These are phyloP conservation scores for Phaffia rhodozyma DNA, from an alignment of 1,284 basidiomycete genomes.

Conservation along the genomic window DNA sequence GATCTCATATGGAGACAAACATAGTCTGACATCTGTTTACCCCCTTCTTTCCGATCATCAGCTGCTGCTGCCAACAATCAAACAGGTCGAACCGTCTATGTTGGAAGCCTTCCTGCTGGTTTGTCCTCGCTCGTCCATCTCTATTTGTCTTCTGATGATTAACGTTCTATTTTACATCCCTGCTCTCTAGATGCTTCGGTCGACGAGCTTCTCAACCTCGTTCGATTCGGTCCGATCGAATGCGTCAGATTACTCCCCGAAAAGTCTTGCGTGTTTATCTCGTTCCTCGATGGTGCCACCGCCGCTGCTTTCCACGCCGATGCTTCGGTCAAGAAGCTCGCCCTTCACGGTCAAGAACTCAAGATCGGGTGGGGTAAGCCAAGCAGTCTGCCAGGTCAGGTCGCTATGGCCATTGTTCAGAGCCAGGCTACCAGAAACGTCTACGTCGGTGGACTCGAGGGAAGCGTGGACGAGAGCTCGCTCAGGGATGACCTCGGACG, in stretches of 20 bases:
- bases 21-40: neutral
- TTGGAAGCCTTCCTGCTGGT: slow-evolving; percentile 73
- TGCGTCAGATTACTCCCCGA: slow-evolving; percentile 91
- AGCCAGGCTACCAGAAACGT: slow-evolving; percentile 86
- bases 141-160: neutral
- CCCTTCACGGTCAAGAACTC: slow-evolving; percentile 81
- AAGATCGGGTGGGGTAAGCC: slow-evolving; percentile 95
- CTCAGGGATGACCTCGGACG: slow-evolving; percentile 68
- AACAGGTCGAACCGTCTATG: slow-evolving; percentile 84
- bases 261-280: slow-evolving; percentile 95
- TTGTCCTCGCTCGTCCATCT: slow-evolving; percentile 10
- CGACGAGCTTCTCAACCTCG: slow-evolving; percentile 92
- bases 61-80: slow-evolving; percentile 51
- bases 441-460: slow-evolving; percentile 81
- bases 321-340: slow-evolving; percentile 80
- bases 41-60: slow-evolving; percentile 37
- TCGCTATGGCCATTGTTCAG: slow-evolving; percentile 73
- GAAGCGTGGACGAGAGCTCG: slow-evolving; percentile 74
- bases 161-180: neutral
- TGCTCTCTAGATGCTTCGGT: slow-evolving; percentile 73
- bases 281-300: slow-evolving; percentile 81
- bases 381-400: slow-evolving; percentile 67
- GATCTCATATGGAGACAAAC: neutral
- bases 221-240: slow-evolving; percentile 95
- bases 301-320: slow-evolving; percentile 91